These are phyloP conservation scores for Stagonosporopsis chrysanthemi DNA, from an alignment of 2,329 filamentous ascomycete genomes.

Conservation along the genomic window DNA sequence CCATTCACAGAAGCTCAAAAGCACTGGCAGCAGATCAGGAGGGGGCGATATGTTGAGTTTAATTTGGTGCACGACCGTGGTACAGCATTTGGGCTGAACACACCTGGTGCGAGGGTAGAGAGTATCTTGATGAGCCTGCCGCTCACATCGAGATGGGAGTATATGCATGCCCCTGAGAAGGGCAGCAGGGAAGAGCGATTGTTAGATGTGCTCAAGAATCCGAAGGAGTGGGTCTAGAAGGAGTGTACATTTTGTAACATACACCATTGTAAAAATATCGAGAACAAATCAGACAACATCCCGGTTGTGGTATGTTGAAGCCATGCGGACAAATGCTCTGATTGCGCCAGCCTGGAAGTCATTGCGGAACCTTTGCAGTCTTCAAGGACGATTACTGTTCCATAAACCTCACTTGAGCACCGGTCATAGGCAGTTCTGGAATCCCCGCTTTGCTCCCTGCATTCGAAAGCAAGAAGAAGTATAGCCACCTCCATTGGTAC, in stretches of 20 bases:
- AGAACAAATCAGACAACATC: background rate
- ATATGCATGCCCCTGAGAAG: constrained; percentile 87
- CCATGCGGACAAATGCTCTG: background rate
- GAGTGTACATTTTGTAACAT: constrained; percentile 7
- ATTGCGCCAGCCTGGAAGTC: background rate
- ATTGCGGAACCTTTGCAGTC: background rate
- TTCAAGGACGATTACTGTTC: background rate
- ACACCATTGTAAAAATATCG: background rate
- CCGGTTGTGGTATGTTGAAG: too few species aligned
- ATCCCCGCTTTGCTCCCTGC: too few species aligned
- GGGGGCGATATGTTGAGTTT: constrained; percentile 98
- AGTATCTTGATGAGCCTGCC: constrained; percentile 98
- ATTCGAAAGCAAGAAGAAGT: too few species aligned
- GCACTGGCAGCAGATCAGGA: constrained; percentile 92
- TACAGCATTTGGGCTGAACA: constrained; percentile 92
- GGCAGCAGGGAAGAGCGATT: constrained; percentile 80
- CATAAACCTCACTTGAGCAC: background rate
- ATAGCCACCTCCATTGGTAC: too few species aligned
- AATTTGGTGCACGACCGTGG: constrained; percentile 97
- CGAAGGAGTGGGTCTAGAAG: constrained; percentile 63
- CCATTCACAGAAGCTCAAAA: constrained; percentile 85
- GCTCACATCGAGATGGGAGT: constrained; percentile 90
- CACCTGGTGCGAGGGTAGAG: constrained; percentile 88
- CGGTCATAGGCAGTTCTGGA: background rate
- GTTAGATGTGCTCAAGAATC: constrained; percentile 72